Evolutionary conservation across 768 basidiomycete genomes (phyloP).

Genomic region (Tremella yokohamensis): DNA sequence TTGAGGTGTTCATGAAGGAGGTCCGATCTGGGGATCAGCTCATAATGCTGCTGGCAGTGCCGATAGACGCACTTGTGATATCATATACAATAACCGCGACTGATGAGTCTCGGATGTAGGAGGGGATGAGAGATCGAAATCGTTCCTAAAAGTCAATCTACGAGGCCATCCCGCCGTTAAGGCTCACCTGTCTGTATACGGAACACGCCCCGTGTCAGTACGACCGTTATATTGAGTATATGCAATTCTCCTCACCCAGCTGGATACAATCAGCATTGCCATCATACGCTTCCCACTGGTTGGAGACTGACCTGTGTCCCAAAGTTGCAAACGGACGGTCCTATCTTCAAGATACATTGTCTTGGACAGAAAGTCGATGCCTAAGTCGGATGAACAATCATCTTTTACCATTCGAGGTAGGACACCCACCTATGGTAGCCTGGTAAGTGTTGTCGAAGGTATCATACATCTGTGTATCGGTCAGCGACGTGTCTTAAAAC

Average conservation of each 20-base stretch:
- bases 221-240: background rate
- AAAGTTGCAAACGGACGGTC: conserved; percentile 92
- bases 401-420: background rate
- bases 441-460: conserved; percentile 98
- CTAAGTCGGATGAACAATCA: background rate
- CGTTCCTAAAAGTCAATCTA: conserved; percentile 64
- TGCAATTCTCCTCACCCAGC: conserved; percentile 32
- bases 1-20: conserved; percentile 96
- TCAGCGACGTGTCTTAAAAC: conserved; percentile 6
- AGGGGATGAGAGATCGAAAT: conserved; percentile 94
- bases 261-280: conserved; percentile 1
- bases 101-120: conserved; percentile 97
- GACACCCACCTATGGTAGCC: conserved; percentile 48
- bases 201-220: background rate
- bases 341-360: conserved; percentile 99
- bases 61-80: conserved; percentile 75
- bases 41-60: background rate
- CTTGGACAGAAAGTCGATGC: conserved; percentile 99
- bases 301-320: conserved; percentile 92
- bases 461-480: conserved; percentile 76
- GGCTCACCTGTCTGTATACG: conserved; percentile 28
- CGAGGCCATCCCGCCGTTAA: background rate
- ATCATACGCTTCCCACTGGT: background rate
- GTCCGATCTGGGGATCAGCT: conserved; percentile 67
- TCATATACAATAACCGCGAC: conserved; percentile 99